A percentile compares a stretch with the other conserved stretches of the same genome.
Conservation (phyloP, 371 early-diverging fungal species). For the Mortierella sp. region DNA sequence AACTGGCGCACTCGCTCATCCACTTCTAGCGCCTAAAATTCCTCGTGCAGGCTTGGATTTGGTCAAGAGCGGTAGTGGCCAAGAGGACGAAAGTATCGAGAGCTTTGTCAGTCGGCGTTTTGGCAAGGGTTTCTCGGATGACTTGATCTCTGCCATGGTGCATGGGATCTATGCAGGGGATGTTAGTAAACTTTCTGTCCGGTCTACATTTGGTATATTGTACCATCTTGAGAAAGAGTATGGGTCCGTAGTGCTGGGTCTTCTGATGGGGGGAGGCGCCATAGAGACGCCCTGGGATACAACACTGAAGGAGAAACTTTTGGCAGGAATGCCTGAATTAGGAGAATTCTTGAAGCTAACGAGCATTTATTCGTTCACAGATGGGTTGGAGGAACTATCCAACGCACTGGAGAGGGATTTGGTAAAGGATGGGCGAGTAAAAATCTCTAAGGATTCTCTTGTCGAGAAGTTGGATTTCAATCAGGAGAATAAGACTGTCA, state of each 20-base stretch:
- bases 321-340: conserved; percentile 67
- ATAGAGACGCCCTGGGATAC: conserved; percentile 52
- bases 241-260: conserved; percentile 72
- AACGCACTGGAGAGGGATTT: conserved; percentile 67
- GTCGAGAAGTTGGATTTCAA: conserved; percentile 59
- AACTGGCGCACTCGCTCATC: conserved; percentile 41
- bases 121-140: conserved; percentile 72
- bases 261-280: conserved; percentile 58
- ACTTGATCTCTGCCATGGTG: conserved; percentile 86
- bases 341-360: conserved; percentile 68
- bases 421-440: conserved; percentile 62
- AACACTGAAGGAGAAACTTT: conserved; percentile 49
- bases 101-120: conserved; percentile 84
- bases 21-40: conserved; percentile 54
- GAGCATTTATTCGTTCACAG: conserved; percentile 85
- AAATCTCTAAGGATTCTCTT: conserved; percentile 59
- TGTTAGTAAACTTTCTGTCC: conserved; percentile 76
- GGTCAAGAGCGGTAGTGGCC: conserved; percentile 65
- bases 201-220: conserved; percentile 77
- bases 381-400: conserved; percentile 83
- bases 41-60: conserved; percentile 64
- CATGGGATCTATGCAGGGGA: conserved; percentile 97
- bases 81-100: conserved; percentile 82
- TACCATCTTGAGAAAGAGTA: conserved; percentile 75
- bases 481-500: conserved; percentile 41